Base-by-base conservation (phyloP, 192 early-diverging fungal genomes). In the Martensiomyces pterosporus region DNA sequence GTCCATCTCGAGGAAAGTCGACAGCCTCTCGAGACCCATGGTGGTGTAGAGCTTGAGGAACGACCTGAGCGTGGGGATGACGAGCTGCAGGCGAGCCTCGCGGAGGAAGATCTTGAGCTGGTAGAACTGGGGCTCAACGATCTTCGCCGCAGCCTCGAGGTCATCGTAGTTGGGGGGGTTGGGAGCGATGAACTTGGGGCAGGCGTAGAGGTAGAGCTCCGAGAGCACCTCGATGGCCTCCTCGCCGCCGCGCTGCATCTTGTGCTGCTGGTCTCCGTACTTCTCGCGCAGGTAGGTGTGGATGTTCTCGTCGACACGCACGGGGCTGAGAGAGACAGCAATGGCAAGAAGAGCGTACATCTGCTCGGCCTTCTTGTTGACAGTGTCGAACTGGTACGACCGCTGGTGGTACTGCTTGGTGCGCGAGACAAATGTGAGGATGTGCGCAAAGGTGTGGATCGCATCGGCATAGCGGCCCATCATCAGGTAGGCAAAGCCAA, bases 401-500 rank as follows among this genome's bases (percentile, higher is more conserved):
- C 88, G 78, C 49, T 88, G 84, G 68, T 97, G 91, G 79, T 93
- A 97, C 71, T 94, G 91, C 80, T 87, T 90, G 22, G 91, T 94
- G 45, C 92, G 80, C 47, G 86, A 79, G 39, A 97, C 87, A 65
- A 92, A 94, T 15, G 85, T 80, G 45, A 94, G 79, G 57, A 97
- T 88, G 60, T 91, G 89, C 16, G 85, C 84, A 75, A 94, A 92
- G 7, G 88, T 83, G 60, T 85, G 87, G 76, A 93, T 91, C 41
- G 94, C 94, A 60, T 98, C 94, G 32, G 91, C 82, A 60, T 94
- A 98, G 54, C 94, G 80, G 38, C 92, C 79, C 91, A 95, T 90
- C 94, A 98, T 98, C 88, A 94, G 84, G 79, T 95, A 98, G 24
- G 92, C 82, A 64, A 98, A 95, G 33, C 92, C 94, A 25, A 94